Evolutionary conservation across 1,284 basidiomycete genomes (phyloP), one percentile per base, ranked within the genome.

Genomic region (Cystobasidium slooffiae): DNA sequence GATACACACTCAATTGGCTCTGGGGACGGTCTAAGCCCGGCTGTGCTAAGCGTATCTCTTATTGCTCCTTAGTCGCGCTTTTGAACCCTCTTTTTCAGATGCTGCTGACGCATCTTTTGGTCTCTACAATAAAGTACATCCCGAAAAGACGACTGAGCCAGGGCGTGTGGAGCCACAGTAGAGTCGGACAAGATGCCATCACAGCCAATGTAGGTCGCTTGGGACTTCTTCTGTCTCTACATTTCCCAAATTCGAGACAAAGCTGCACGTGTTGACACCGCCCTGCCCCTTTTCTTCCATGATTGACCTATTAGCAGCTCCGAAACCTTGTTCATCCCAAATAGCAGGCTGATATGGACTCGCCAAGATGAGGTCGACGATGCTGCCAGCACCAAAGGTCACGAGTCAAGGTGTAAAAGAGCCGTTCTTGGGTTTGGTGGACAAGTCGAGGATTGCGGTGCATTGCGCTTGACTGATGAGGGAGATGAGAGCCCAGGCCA

Each of bases 301-400:
- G n/a, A 63, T 66, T 43, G 44, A 14, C 49, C 39, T 43, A 66
- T 47, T 66, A 52, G 64, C 64, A 53, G 24, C 51, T 53, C 64
- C 39, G 39, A 51, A 66, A 66, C 64, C 64, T 51, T 53, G 53
- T 47, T 49, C 6, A 18, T 66, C 7, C 64, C 64, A 41, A 66
- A 66, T 49, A 66, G 64, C 24, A 43, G 64, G 20, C 22, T 66
- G 49, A 66, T 66, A 20, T 66, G 64, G 64, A 66, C 64, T 16
- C 51, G 64, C 5, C 24, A 12, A 39, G 51, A 8, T 14, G 37
- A 43, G n/a, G 8, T 37, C 18, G 22, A 12, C 22, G 20, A 8
- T 20, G 18, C 6, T 8, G 6, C 1, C 1, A 37, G 6, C 20
- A 31, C 2, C 41, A 24, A 18, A 12, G 22, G 12, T 24, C n/a